Conservation (phyloP, 352 stramenopile genomes). For the Pythium vanterpoolii region DNA sequence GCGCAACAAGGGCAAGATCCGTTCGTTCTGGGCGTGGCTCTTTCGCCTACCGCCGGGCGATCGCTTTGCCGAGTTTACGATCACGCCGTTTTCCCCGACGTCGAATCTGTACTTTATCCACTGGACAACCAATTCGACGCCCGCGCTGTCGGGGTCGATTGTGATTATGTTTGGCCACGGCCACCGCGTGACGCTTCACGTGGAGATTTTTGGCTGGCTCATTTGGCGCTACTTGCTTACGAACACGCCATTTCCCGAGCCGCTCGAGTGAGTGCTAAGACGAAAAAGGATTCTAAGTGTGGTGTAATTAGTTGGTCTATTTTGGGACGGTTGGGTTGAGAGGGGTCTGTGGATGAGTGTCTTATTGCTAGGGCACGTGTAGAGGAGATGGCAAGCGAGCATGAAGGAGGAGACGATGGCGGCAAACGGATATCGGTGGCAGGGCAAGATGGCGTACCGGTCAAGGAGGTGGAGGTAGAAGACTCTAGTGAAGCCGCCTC, state of each 20-base stretch:
- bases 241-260: slow-evolving; percentile 77
- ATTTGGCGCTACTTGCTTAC: slow-evolving; percentile 85
- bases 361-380: neutral
- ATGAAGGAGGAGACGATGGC: neutral
- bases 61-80: slow-evolving; percentile 72
- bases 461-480: no score
- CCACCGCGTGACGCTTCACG: slow-evolving; percentile 78
- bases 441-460: no score
- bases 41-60: slow-evolving; percentile 74
- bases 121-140: slow-evolving; percentile 81
- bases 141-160: slow-evolving; percentile 66
- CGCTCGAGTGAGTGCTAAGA: slow-evolving; percentile 39
- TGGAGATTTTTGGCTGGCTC: slow-evolving; percentile 83
- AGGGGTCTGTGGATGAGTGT: neutral
- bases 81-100: slow-evolving; percentile 64
- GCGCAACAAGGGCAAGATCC: slow-evolving; percentile 87
- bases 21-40: slow-evolving; percentile 83
- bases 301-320: neutral
- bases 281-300: neutral
- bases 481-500: no score
- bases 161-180: slow-evolving; percentile 85
- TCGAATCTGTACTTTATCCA: slow-evolving; percentile 84
- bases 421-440: no score
- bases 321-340: neutral
- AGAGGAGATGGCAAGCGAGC: neutral